A percentile compares a stretch with the other conserved stretches of the same genome.
These are phyloP conservation scores for Aphanomyces cochlioides DNA, from an alignment of 352 stramenopile genomes.

Conservation along the genomic window DNA sequence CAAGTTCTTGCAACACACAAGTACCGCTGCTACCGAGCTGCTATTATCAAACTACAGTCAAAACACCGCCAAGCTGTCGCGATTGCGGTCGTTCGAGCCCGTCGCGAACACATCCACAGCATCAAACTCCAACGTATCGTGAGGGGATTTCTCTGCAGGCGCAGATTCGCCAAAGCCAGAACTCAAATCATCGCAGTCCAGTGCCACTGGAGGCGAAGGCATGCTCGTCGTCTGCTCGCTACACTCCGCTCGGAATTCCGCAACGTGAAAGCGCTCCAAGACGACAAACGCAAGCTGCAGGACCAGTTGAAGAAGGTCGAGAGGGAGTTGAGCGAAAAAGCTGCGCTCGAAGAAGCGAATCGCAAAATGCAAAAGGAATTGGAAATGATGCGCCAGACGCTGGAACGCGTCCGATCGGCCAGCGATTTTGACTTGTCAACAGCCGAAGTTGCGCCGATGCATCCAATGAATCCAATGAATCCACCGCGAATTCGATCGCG, in stretches of 20 bases:
- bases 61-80: conserved; percentile 32
- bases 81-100: conserved; percentile 39
- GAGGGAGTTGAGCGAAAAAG: conserved; percentile 36
- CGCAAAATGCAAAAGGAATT: conserved; percentile 67
- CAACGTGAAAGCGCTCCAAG: conserved; percentile 66
- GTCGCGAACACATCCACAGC: conserved; percentile 49
- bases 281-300: conserved; percentile 59
- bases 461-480: conserved; percentile 32
- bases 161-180: conserved; percentile 42
- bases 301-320: conserved; percentile 49
- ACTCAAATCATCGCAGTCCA: conserved; percentile 47
- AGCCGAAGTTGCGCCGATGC: conserved; percentile 36
- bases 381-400: conserved; percentile 50
- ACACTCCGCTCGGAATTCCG: conserved; percentile 58
- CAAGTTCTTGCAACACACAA: conserved; percentile 43
- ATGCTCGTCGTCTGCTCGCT: conserved; percentile 38
- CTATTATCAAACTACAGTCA: conserved; percentile 46
- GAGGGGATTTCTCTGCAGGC: conserved; percentile 41
- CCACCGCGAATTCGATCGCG: conserved; percentile 24
- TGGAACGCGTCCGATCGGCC: conserved; percentile 42
- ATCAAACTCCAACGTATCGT: conserved; percentile 47
- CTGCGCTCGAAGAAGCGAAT: conserved; percentile 51
- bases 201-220: conserved; percentile 45
- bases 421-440: conserved; percentile 10
- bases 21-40: conserved; percentile 39